Percentiles rank a stretch among this genome's conserved stretches.
Evolutionary conservation across 306 rosid species (phyloP).

Genomic region (Cucurbita moschata): DNA sequence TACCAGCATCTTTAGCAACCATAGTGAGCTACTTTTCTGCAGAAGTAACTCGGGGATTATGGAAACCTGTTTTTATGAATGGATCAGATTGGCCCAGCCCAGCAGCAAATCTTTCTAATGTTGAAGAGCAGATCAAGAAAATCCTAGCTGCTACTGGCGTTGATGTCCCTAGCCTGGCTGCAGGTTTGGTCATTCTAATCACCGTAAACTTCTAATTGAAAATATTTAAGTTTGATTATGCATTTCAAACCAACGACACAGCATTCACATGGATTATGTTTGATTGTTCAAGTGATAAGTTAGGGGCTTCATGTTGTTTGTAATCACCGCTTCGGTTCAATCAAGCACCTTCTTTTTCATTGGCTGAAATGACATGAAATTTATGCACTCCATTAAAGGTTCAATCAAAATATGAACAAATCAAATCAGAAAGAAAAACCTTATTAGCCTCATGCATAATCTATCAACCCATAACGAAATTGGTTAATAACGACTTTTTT

Average conservation of each 20-base stretch:
- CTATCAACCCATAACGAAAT: background rate
- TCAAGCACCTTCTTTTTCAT: background rate
- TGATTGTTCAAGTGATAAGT: background rate
- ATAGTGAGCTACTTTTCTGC: slow-evolving; percentile 93
- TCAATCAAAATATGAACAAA: background rate
- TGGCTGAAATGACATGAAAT: background rate
- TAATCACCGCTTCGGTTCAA: background rate
- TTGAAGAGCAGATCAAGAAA: slow-evolving; percentile 84
- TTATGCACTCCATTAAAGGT: background rate
- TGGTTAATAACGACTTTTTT: background rate
- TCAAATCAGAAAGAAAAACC: background rate
- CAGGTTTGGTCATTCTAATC: slow-evolving; percentile 37
- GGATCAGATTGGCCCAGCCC: slow-evolving; percentile 99
- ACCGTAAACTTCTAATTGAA: background rate
- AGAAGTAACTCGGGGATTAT: slow-evolving; percentile 86
- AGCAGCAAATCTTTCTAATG: slow-evolving; percentile 68
- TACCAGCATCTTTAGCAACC: slow-evolving; percentile 92
- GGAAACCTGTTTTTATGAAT: slow-evolving; percentile 92
- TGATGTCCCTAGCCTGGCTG: slow-evolving; percentile 78
- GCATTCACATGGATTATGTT: background rate
- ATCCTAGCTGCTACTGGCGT: slow-evolving; percentile 94
- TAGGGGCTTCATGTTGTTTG: background rate
- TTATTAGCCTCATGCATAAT: background rate
- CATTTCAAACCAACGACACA: background rate
- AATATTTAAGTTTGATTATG: background rate